Evolutionary conservation across 768 basidiomycete genomes (phyloP), one percentile per base, ranked within the genome.

Genomic region (Daedaleopsis nitida): DNA sequence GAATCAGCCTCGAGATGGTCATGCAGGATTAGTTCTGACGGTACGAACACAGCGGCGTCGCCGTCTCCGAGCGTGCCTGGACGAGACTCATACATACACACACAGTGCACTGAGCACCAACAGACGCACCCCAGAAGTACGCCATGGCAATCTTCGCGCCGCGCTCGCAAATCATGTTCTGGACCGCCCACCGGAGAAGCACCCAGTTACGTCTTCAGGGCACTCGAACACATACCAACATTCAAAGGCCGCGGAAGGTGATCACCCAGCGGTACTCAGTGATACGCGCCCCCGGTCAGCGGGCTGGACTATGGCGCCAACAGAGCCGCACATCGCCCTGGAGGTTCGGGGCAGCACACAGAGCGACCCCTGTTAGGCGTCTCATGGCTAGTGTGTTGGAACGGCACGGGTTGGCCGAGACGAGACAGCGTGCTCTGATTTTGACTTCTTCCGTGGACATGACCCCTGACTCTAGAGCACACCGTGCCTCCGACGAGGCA

Each of bases 181-280:
- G 21, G 23, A 49, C 23, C 47, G 23, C 47, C 14, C 21, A 27
- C 13, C 48, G 21, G 34, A 49, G 16, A 49, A 27, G 21, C 47
- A 23, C 32, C 32, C 13, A 24, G n/a, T 57, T 57, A 57, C 56
- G 56, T 57, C 47, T 17, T 57, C 56, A 50, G 21, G 47, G 35
- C 56, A n/a, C 56, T 57, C 17, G 23, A 16, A 43, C 27, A n/a
- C 56, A 43, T 39, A n/a, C 56, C 17, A 38, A 23, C 1, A 39
- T 57, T 39, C 21, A 35, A 34, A 5, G 1, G 23, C 47, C 47
- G 47, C 47, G 47, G 23, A 24, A 47, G 5, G 9, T 27, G 7
- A 24, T 23, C 47, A 49, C 10, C 23, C 47, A 49, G 47, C 23
- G 47, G 47, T 14, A 49, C 21, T 16, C 13, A 12, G 39, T 42